phyloP scores from a whole-genome alignment of 495 filamentous ascomycete genomes.

The Penicillium verhagenii region DNA sequence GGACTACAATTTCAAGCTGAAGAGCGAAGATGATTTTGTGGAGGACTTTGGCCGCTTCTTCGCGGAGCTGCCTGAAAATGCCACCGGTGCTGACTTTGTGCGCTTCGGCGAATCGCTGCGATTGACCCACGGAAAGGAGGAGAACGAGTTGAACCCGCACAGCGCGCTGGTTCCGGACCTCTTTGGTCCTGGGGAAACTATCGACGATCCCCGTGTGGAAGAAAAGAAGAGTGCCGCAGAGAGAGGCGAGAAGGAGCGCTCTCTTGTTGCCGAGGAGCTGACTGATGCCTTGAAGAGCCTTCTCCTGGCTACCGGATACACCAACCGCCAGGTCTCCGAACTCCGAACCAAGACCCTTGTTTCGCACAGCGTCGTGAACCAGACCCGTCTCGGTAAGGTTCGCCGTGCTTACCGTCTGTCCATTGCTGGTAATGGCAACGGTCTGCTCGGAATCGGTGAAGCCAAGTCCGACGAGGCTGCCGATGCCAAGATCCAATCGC shows the following conservation, averaged over 20 bases:
- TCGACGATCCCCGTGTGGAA: constrained; percentile 30
- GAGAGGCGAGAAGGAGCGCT: constrained; percentile 33
- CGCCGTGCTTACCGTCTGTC: constrained; percentile 64
- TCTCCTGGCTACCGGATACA: constrained; percentile 69
- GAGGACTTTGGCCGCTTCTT: constrained; percentile 59
- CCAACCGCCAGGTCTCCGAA: constrained; percentile 49
- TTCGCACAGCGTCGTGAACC: constrained; percentile 73
- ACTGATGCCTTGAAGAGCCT: constrained; percentile 57
- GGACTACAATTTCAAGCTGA: constrained; percentile 61
- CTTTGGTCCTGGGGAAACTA: constrained; percentile 44
- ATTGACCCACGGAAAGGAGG: constrained; percentile 52
- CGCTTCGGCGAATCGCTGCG: constrained; percentile 46
- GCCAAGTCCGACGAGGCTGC: constrained; percentile 75
- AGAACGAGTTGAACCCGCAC: constrained; percentile 47
- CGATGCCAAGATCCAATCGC: constrained; percentile 65
- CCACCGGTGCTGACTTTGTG: constrained; percentile 41
- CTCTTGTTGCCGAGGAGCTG: constrained; percentile 39
- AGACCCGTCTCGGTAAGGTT: constrained; percentile 95
- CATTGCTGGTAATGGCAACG: constrained; percentile 81
- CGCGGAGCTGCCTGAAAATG: constrained; percentile 49
- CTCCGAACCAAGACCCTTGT: constrained; percentile 67
- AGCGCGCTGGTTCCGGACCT: constrained; percentile 48
- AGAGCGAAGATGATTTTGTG: constrained; percentile 56
- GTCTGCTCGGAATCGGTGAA: constrained; percentile 83
- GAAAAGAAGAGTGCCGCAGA: constrained; percentile 34